Conservation (phyloP, 2,329 filamentous ascomycete genomes). For the Penicillium sclerotigenum region DNA sequence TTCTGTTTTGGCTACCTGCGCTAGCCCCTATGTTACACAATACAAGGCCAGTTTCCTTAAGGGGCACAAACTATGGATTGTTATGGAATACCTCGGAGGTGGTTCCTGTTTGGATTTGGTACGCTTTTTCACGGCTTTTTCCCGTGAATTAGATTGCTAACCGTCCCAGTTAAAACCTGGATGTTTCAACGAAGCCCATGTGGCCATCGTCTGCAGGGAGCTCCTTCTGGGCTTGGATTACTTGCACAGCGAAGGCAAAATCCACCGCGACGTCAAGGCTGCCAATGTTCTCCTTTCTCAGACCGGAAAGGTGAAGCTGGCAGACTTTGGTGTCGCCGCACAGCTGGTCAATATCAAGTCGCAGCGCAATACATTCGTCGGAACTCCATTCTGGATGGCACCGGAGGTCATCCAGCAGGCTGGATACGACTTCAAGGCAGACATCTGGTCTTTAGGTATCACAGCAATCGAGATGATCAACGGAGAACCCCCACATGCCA, state of each 20-base stretch:
- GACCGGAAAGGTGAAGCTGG: slow-evolving; percentile 86
- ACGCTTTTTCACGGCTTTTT: slow-evolving; percentile 33
- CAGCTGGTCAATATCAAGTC: slow-evolving; percentile 98
- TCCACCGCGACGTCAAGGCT: slow-evolving; percentile 94
- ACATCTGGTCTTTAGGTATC: slow-evolving; percentile 90
- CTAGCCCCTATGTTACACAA: slow-evolving; percentile 88
- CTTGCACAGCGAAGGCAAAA: slow-evolving; percentile 88
- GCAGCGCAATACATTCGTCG: slow-evolving; percentile 94
- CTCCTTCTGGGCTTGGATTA: slow-evolving; percentile 88
- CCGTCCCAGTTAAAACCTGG: slow-evolving; percentile 74
- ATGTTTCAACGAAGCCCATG: slow-evolving; percentile 81
- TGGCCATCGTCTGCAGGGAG: slow-evolving; percentile 91
- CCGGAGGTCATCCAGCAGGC: slow-evolving; percentile 91
- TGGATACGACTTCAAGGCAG: slow-evolving; percentile 80
- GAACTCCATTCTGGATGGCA: slow-evolving; percentile 97
- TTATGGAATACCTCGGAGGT: slow-evolving; percentile 96
- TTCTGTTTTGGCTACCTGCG: slow-evolving; percentile 88
- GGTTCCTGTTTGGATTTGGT: slow-evolving; percentile 93
- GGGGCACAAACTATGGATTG: slow-evolving; percentile 97
- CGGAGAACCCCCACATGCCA: slow-evolving; percentile 82
- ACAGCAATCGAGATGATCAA: slow-evolving; percentile 86
- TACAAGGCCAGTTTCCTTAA: slow-evolving; percentile 97
- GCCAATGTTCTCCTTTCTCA: slow-evolving; percentile 94
- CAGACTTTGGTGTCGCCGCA: slow-evolving; percentile 94
- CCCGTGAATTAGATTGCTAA: slow-evolving; percentile 16